Base-by-base conservation (phyloP, 2,329 filamentous ascomycete species). In the Colletotrichum sp. region DNA sequence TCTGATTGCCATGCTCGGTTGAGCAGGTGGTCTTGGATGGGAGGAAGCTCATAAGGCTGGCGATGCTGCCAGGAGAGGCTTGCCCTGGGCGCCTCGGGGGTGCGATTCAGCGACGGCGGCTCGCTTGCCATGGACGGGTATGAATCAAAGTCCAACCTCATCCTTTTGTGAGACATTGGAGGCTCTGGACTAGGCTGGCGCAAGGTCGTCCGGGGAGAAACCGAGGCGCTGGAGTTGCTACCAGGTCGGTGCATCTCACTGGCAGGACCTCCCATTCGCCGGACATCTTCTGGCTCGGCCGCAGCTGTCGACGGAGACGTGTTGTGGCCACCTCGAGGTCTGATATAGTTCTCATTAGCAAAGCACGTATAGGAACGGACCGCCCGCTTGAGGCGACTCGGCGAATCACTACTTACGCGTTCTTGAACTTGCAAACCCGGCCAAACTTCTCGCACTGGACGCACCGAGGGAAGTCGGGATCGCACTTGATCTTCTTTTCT, bases 401-500 rank as follows among this genome's bases (percentile, higher is more conserved):
- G 10, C 18, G n/a, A 15, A 34, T 55, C 12, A 25, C 36, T n/a
- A 93, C 93, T 91, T 87, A 96, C 94, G 94, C 94, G 85, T 94
- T 95, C 85, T 95, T 94, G 81, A 95, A 96, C 84, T 93, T 93
- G 90, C 96, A 98, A 22, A 94, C 89, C 64, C 95, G 91, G 71
- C 96, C 95, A 81, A 96, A 96, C 86, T 98, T 98, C 82, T 97
- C 94, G 83, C 96, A 98, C 85, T 98, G 96, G 70, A 96, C 91
- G 80, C 96, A 98, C 79, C 95, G 95, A 52, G 94, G 94, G 78
- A 92, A 94, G 79, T 96, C 95, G 2, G 96, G 96, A 78, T 98
- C 95, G 81, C 96, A 98, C 84, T 98, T 98, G 86, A 98, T 98
- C 89, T 98, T 98, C 91, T 98, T 98, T 86, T 98, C 96, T 66